Evolutionary conservation across 306 rosid genomes (phyloP).

Genomic region (Bauhinia variegata): DNA sequence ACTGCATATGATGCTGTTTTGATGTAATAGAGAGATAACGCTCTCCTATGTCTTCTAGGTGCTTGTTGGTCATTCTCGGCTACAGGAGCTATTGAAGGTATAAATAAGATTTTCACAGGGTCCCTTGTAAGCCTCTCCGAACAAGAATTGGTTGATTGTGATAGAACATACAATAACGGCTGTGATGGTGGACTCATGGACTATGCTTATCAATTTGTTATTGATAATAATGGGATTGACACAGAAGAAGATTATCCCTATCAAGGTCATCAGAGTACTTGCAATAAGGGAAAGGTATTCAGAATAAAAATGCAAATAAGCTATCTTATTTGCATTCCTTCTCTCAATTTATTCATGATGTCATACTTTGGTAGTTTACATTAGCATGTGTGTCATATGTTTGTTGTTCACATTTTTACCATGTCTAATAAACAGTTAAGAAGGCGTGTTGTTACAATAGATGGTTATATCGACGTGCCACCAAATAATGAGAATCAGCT

Average conservation of each 20-base stretch:
- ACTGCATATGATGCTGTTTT: neutral
- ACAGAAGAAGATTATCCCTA: conserved; percentile 82
- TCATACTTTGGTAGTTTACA: neutral
- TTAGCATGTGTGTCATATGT: neutral
- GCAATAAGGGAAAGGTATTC: conserved; percentile 67
- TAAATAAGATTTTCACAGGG: conserved; percentile 84
- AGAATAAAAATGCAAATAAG: neutral
- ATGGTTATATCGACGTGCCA: conserved; percentile 71
- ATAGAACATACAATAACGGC: conserved; percentile 64
- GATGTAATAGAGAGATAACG: conserved; percentile 10
- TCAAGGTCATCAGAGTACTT: conserved; percentile 46
- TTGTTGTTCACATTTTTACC: conserved; percentile 1
- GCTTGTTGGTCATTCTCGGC: conserved; percentile 96
- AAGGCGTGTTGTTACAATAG: conserved; percentile 76
- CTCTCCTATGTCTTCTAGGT: conserved; percentile 50
- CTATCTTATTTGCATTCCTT: too few relatives aligned
- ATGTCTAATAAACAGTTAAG: conserved; percentile 52
- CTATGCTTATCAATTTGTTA: conserved; percentile 72
- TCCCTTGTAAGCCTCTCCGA: conserved; percentile 90
- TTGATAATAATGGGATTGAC: conserved; percentile 79
- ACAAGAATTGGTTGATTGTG: conserved; percentile 87
- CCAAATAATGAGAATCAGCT: conserved; percentile 61
- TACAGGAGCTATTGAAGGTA: conserved; percentile 93
- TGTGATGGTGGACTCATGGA: conserved; percentile 92
- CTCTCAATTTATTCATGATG: neutral